These are phyloP conservation scores for Xanthoconium stramineum DNA, from an alignment of 768 basidiomycete genomes.

Conservation along the genomic window DNA sequence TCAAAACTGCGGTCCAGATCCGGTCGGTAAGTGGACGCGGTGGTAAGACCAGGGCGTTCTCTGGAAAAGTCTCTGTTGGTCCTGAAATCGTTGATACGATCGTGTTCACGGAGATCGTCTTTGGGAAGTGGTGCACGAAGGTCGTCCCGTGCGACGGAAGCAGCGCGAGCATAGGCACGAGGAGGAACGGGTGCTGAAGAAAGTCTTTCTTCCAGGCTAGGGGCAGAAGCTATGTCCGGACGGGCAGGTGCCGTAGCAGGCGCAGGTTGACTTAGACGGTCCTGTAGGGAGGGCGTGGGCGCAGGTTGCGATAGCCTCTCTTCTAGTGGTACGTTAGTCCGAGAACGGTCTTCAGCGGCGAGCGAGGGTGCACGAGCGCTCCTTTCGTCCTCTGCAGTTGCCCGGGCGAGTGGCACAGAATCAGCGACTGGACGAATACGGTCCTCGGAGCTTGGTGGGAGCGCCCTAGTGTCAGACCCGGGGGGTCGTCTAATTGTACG, in stretches of 20 bases:
- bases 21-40: slow-evolving; percentile 35
- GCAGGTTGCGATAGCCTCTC: slow-evolving; percentile 37
- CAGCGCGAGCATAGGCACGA: slow-evolving; percentile 19
- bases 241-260: slow-evolving; percentile 14
- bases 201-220: slow-evolving; percentile 42
- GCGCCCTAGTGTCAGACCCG: slow-evolving; percentile 14
- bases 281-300: slow-evolving; percentile 35
- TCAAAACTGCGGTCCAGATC: slow-evolving; percentile 36
- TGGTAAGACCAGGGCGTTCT: slow-evolving; percentile 27
- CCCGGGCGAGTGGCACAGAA: slow-evolving; percentile 13
- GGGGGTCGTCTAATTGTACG: slow-evolving; percentile 31
- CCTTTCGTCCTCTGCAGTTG: slow-evolving; percentile 29
- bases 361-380: slow-evolving; percentile 14
- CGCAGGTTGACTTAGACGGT: slow-evolving; percentile 35
- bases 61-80: slow-evolving; percentile 34
- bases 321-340: slow-evolving; percentile 32
- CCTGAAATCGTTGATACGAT: slow-evolving; percentile 24
- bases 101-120: slow-evolving; percentile 29
- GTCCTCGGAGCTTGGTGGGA: slow-evolving; percentile 17
- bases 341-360: slow-evolving; percentile 28
- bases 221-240: slow-evolving; percentile 25
- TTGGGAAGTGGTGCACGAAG: slow-evolving; percentile 30
- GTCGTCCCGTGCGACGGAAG: slow-evolving; percentile 35
- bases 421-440: slow-evolving; percentile 20
- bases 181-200: slow-evolving; percentile 32